Conservation (phyloP, 2,329 filamentous ascomycete species). For the Aspergillus fijiensis region DNA sequence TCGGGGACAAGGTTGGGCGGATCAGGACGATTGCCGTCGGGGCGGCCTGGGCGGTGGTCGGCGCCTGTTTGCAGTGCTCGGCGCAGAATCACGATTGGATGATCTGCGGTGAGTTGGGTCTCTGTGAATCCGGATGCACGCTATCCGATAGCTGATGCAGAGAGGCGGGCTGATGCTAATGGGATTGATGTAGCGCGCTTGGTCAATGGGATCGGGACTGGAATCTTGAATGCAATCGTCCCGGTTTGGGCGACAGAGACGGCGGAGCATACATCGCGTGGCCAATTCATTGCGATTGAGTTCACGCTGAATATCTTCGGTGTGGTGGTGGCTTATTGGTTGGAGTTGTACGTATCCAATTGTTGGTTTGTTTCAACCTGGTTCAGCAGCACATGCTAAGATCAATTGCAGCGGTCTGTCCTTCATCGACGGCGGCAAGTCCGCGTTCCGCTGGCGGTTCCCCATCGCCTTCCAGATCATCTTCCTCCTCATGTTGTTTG, state of each 20-base stretch:
- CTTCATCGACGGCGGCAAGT: constrained; percentile 59
- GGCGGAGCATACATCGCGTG: constrained; percentile 65
- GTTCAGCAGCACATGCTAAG: too few species aligned
- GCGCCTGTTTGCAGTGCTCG: constrained; percentile 64
- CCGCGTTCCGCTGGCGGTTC: constrained; percentile 65
- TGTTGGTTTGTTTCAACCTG: too few species aligned
- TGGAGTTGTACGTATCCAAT: constrained; percentile 46
- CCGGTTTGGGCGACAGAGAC: constrained; percentile 72
- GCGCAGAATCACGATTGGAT: constrained; percentile 68
- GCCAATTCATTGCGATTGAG: constrained; percentile 68
- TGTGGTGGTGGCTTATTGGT: constrained; percentile 64
- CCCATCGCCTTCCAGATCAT: constrained; percentile 70
- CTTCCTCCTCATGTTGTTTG: constrained; percentile 59
- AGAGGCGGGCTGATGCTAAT: background rate
- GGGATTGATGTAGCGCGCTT: constrained; percentile 47
- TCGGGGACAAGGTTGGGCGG: constrained; percentile 63
- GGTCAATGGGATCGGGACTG: constrained; percentile 66
- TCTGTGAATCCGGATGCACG: background rate
- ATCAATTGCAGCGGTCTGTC: constrained; percentile 50
- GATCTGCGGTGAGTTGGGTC: constrained; percentile 56
- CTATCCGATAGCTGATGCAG: background rate
- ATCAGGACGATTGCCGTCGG: constrained; percentile 64
- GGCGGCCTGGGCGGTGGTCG: constrained; percentile 58
- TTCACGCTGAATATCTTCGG: constrained; percentile 73
- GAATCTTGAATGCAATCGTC: constrained; percentile 68